Conservation (phyloP, 805 yeast species). For the Yarrowia yakushimensis region DNA sequence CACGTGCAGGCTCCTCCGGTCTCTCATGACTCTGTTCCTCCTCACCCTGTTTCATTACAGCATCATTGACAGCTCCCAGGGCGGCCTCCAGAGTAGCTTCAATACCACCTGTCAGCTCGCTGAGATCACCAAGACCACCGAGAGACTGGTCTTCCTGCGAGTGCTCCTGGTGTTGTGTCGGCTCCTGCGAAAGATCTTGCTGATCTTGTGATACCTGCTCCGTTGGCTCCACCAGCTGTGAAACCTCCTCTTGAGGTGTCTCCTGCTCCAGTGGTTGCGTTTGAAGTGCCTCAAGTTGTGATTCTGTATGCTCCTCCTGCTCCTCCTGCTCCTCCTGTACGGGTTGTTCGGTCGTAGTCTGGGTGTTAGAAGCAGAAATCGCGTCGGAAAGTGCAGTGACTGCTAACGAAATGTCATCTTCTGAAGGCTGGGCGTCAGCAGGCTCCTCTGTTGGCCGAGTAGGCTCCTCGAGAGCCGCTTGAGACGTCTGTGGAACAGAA, state of each 20-base stretch:
- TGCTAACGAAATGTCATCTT: constrained; percentile 11
- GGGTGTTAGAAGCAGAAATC: not conserved
- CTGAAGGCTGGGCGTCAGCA: not conserved
- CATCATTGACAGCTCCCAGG: constrained; percentile 12
- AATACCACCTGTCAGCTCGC: not conserved
- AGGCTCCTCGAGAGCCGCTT: not conserved
- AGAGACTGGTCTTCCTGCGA: not conserved
- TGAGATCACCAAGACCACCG: not conserved
- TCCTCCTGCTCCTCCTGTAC: not conserved
- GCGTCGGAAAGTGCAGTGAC: constrained; percentile 10
- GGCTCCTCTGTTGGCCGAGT: not conserved
- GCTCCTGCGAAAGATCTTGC: too few relatives aligned
- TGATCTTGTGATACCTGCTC: too few relatives aligned
- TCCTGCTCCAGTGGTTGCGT: not conserved
- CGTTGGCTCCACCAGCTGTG: not conserved
- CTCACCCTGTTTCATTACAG: constrained; percentile 3
- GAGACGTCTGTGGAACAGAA: not conserved
- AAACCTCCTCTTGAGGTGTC: not conserved
- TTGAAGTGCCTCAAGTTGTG: not conserved
- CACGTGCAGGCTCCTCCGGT: not conserved
- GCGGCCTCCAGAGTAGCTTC: constrained; percentile 19
- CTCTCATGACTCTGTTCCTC: not conserved
- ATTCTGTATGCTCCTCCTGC: not conserved
- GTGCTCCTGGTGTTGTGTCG: not conserved
- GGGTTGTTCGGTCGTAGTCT: not conserved